Base-by-base conservation (phyloP, 192 early-diverging fungal species). In the Neocallimastix lanati region DNA sequence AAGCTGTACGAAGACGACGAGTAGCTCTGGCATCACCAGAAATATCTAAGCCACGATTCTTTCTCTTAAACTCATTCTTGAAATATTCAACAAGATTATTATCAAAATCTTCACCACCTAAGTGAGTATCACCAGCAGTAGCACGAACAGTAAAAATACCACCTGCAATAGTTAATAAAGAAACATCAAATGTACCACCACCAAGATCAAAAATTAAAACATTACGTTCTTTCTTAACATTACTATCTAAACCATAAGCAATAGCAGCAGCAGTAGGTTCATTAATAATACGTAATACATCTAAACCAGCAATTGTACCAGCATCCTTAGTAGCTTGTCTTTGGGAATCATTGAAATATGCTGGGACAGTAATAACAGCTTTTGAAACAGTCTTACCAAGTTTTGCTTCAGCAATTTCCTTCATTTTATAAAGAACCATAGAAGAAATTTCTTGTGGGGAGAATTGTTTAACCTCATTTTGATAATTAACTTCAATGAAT, bases 281-380 rank as follows among this genome's bases (percentile, higher is more conserved):
- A n/a, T n/a, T n/a, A n/a, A n/a, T n/a, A n/a, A n/a, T n/a, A n/a
- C n/a, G n/a, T n/a, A n/a, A 50, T 92, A 95, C 91, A 77, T 94
- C 91, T 76, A 95, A 87, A 80, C 93, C 93, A 33, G 94, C 87
- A 84, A 95, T 95, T 85, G 81, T 82, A 86, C 94, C 94, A 78
- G 94, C 94, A 86, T 95, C 94, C 90, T 94, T 94, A 86, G 93
- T 94, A 76, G 94, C 93, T 81, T 94, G 92, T 87, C 93, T 92
- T 89, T 95, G n/a, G n/a, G n/a, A n/a, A n/a, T n/a, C n/a, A n/a
- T n/a, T n/a, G n/a, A n/a, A n/a, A n/a, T n/a, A n/a, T 80, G 93
- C 94, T 28, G 80, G 35, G 90, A 90, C 82, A 12, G 37, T 38
- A 38, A 92, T 85, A 82, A 91, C 91, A 82, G 91, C 91, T 88